Evolutionary conservation across 2,329 filamentous ascomycete genomes (phyloP).

Genomic region (Achaetomium macrosporum): DNA sequence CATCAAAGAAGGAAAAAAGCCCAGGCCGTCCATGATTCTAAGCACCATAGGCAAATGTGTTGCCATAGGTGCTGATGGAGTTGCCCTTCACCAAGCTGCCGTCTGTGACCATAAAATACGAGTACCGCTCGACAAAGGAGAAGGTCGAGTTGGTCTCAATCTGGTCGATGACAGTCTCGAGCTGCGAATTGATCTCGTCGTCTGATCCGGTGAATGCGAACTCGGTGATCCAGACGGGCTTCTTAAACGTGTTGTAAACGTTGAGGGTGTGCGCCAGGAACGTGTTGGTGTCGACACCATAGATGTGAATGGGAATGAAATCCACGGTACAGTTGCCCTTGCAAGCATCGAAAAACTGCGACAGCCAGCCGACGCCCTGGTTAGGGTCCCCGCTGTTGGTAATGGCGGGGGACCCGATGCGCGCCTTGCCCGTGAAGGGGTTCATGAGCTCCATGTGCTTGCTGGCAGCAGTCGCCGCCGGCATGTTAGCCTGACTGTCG

Average conservation of each 20-base stretch:
- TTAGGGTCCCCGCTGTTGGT: constrained; percentile 49
- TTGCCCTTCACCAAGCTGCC: constrained; percentile 38
- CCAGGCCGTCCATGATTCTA: constrained; percentile 11
- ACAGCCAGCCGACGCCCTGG: constrained; percentile 53
- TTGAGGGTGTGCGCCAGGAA: constrained; percentile 51
- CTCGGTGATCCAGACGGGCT: constrained; percentile 59
- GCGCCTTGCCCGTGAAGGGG: constrained; percentile 46
- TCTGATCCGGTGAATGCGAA: constrained; percentile 49
- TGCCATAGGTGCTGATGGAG: constrained; percentile 42
- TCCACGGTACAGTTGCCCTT: constrained; percentile 47
- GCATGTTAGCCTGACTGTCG: constrained; percentile 52
- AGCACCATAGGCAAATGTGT: constrained; percentile 41
- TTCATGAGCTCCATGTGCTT: constrained; percentile 51
- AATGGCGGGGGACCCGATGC: constrained; percentile 55
- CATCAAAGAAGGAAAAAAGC: neutral
- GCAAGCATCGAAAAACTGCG: constrained; percentile 48
- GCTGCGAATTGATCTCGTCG: constrained; percentile 42
- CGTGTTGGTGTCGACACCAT: constrained; percentile 42
- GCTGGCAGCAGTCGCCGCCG: constrained; percentile 45
- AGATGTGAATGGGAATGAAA: constrained; percentile 61
- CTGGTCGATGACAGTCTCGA: constrained; percentile 42
- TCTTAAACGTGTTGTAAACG: constrained; percentile 41
- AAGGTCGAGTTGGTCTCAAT: constrained; percentile 42
- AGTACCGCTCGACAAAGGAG: constrained; percentile 49
- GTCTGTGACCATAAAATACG: constrained; percentile 49